Conservation (phyloP, 805 yeast species). For the Teunomyces stri region DNA sequence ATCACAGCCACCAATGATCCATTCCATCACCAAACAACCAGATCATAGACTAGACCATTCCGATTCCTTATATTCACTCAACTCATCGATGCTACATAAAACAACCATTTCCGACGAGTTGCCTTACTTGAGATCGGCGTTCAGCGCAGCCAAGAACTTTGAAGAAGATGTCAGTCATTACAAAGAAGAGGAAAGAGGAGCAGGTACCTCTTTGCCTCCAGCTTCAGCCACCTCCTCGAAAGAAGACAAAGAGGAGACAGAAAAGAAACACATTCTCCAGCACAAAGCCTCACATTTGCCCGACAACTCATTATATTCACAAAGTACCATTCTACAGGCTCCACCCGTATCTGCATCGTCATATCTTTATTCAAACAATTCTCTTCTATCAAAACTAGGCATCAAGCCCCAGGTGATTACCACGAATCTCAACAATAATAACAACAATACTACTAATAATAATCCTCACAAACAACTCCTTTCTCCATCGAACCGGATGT, state of each 20-base stretch:
- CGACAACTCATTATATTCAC: conserved; percentile 31
- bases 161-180: conserved; percentile 45
- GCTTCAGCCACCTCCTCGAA: neutral
- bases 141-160: conserved; percentile 57
- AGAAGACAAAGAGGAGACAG: conserved; percentile 1
- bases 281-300: conserved; percentile 28
- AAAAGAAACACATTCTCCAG: conserved; percentile 17
- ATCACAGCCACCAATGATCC: conserved; percentile 34
- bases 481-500: conserved; percentile 4
- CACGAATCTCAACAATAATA: conserved; percentile 22
- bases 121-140: conserved; percentile 66
- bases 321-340: conserved; percentile 25
- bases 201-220: neutral
- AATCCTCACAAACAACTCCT: neutral
- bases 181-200: conserved; percentile 15
- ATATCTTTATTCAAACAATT: conserved; percentile 32
- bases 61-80: conserved; percentile 26
- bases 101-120: conserved; percentile 62
- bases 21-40: conserved; percentile 33
- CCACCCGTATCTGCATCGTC: conserved; percentile 26
- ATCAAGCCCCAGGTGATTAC: conserved; percentile 42
- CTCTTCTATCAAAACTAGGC: conserved; percentile 38
- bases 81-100: conserved; percentile 41
- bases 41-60: conserved; percentile 14
- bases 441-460: conserved; percentile 6